Evolutionary conservation across 164 flowering plant species (phyloP), one percentile per base, ranked within the genome.

Genomic region (Euptelea pleiosperma): DNA sequence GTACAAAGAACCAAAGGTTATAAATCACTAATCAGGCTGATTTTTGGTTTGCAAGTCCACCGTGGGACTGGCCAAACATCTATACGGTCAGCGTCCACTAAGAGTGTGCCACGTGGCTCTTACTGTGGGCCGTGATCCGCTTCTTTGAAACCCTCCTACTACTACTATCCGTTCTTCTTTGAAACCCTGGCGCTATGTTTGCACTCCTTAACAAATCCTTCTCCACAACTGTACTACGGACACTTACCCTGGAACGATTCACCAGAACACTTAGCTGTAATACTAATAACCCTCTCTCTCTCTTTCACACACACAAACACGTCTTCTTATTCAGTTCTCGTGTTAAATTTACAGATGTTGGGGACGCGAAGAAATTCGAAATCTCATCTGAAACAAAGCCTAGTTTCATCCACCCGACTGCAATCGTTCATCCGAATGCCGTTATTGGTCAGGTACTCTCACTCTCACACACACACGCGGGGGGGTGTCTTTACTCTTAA

Each of bases 371-470:
- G 25, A 52, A 60, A 48, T 2, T 30, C 5, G 53, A 43, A 26
- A 14, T 2, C 30, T 10, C 16, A 9, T 46, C 14, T 31, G 64
- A 42, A n/a, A 29, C 49, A 12, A 64, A 41, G 4, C 44, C 65
- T 12, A 60, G 36, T 34, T 64, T 54, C 56, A 73, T 76, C 48
- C 86, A 81, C 61, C 81, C 82, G 1, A 64, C 75, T 31, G 76
- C 86, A 0, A 37, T 81, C 28, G 67, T 81, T 59, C 81, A 81
- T 50, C 79, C 82, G 0, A 16, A 55, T 58, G 86, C 83, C 8
- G 40, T 76, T 28, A 73, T 90, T 19, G 97, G 91, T 36, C 79
- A 81, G 82, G 91, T 56, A 61, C 18, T 33, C 1, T 15, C 12
- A 6, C 6, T 40, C 16, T 49, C 36, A 18, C 12, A n/a, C n/a